A percentile compares a stretch with the other conserved stretches of the same genome.
phyloP scores from a whole-genome alignment of 2,329 filamentous ascomycete species.

The Alternaria longipes region DNA sequence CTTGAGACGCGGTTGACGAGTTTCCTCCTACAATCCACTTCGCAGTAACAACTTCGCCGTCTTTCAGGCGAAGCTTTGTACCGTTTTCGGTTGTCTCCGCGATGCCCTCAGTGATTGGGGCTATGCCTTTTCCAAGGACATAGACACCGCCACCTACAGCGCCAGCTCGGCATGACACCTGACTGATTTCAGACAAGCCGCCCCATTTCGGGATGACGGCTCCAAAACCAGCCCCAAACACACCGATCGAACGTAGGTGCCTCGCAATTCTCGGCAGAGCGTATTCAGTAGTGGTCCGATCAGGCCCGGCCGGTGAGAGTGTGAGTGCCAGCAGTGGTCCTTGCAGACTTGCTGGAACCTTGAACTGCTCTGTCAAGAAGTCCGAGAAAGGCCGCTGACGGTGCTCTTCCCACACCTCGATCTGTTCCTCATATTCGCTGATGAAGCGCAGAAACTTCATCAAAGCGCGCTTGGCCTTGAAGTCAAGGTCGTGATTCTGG shows the following conservation, averaged over 20 bases:
- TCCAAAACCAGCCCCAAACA: slow-evolving; percentile 88
- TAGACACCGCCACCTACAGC: slow-evolving; percentile 93
- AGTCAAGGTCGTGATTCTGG: slow-evolving; percentile 75
- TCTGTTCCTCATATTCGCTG: slow-evolving; percentile 71
- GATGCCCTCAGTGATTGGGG: slow-evolving; percentile 20
- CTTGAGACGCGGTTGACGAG: slow-evolving; percentile 12
- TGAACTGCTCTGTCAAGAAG: slow-evolving; percentile 66
- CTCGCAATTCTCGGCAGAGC: slow-evolving; percentile 78
- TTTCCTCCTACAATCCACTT: slow-evolving; percentile 62
- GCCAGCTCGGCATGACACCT: slow-evolving; percentile 88
- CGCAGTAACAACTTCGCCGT: slow-evolving; percentile 66
- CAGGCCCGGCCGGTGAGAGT: slow-evolving; percentile 68
- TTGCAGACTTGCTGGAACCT: slow-evolving; percentile 70
- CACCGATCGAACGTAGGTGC: slow-evolving; percentile 85
- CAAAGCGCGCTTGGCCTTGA: slow-evolving; percentile 81
- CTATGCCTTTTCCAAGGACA: slow-evolving; percentile 77
- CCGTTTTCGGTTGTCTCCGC: slow-evolving; percentile 18
- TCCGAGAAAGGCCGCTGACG: slow-evolving; percentile 64
- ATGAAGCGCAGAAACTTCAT: slow-evolving; percentile 97
- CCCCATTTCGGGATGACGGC: slow-evolving; percentile 94
- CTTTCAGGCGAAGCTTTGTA: slow-evolving; percentile 63
- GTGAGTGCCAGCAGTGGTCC: slow-evolving; percentile 75
- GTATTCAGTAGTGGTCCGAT: slow-evolving; percentile 68
- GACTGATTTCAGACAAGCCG: slow-evolving; percentile 84
- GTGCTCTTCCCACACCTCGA: slow-evolving; percentile 66